Evolutionary conservation across 805 yeast genomes (phyloP).

Genomic region (Candida loeiensis): DNA sequence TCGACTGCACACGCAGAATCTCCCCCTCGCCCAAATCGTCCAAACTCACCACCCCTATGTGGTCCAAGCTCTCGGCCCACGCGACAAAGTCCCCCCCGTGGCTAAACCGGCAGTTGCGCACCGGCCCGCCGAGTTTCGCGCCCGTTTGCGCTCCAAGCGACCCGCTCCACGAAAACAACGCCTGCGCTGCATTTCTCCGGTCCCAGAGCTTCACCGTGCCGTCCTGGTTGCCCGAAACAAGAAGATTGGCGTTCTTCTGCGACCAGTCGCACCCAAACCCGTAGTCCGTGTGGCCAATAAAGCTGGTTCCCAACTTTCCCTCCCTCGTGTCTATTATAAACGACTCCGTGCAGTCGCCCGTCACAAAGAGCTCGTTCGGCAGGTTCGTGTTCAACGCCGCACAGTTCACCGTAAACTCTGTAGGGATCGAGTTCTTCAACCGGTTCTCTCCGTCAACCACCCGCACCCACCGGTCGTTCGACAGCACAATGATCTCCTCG

Average conservation of each 20-base stretch:
- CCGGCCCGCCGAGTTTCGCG: slow-evolving; percentile 40
- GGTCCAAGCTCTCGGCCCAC: slow-evolving; percentile 60
- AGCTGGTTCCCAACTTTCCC: slow-evolving; percentile 11
- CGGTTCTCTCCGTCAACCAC: slow-evolving; percentile 31
- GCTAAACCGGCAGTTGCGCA: slow-evolving; percentile 52
- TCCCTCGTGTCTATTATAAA: slow-evolving; percentile 44
- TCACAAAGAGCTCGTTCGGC: slow-evolving; percentile 39
- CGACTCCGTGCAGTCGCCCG: slow-evolving; percentile 48
- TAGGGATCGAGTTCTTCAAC: slow-evolving; percentile 15
- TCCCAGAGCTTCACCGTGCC: slow-evolving; percentile 55
- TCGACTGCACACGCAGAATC: slow-evolving; percentile 38
- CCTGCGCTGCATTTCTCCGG: slow-evolving; percentile 30
- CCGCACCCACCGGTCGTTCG: slow-evolving; percentile 47
- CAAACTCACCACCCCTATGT: slow-evolving; percentile 48
- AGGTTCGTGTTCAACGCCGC: slow-evolving; percentile 39
- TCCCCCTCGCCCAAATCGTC: slow-evolving; percentile 21
- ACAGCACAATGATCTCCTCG: slow-evolving; percentile 40
- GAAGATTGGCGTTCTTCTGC: slow-evolving; percentile 32
- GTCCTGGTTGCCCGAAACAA: slow-evolving; percentile 62
- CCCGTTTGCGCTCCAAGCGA: slow-evolving; percentile 25
- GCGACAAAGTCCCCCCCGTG: slow-evolving; percentile 42
- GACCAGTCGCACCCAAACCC: slow-evolving; percentile 63
- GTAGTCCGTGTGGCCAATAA: slow-evolving; percentile 51
- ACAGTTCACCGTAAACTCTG: slow-evolving; percentile 47
- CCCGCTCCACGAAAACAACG: slow-evolving; percentile 34